Evolutionary conservation across 78 protist species (phyloP).

Genomic region (Monocercomonoides exilis): DNA sequence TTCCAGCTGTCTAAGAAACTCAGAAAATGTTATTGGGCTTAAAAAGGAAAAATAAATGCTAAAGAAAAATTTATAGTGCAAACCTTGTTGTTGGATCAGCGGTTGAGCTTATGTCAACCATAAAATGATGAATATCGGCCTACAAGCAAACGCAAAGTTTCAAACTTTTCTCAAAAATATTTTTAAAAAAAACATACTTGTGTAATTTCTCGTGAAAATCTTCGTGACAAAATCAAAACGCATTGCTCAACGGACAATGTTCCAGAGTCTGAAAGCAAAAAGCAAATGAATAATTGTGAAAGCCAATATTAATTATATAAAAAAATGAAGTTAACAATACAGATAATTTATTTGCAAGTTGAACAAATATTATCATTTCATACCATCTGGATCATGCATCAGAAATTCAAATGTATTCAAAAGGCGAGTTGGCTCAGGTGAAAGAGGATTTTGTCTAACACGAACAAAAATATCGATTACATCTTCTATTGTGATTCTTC

Average conservation of each 20-base stretch:
- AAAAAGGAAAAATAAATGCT: no score
- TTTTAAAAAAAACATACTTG: neutral
- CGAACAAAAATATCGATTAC: neutral
- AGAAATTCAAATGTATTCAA: neutral
- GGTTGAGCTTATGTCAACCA: neutral
- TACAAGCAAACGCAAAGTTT: neutral
- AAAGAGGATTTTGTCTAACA: slow-evolving; percentile 6
- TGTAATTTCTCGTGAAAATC: slow-evolving; percentile 8
- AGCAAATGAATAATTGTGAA: neutral
- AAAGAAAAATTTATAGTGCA: neutral
- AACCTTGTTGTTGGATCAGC: slow-evolving; percentile 13
- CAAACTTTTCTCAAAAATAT: neutral
- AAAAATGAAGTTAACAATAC: no score
- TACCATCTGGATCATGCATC: slow-evolving; percentile 8
- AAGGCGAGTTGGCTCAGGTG: slow-evolving; percentile 9
- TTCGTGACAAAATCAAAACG: neutral
- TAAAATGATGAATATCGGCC: slow-evolving; percentile 16
- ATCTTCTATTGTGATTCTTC: neutral
- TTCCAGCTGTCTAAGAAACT: neutral
- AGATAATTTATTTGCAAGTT: no score
- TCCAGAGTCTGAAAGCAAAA: neutral
- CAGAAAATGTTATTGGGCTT: neutral
- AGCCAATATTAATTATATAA: no score
- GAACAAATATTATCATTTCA: neutral
- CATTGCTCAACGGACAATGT: neutral